Percentiles rank a stretch among this genome's conserved stretches.
These are phyloP conservation scores for Penicillium glabrum DNA, from an alignment of 2,329 filamentous ascomycete species.

Conservation along the genomic window DNA sequence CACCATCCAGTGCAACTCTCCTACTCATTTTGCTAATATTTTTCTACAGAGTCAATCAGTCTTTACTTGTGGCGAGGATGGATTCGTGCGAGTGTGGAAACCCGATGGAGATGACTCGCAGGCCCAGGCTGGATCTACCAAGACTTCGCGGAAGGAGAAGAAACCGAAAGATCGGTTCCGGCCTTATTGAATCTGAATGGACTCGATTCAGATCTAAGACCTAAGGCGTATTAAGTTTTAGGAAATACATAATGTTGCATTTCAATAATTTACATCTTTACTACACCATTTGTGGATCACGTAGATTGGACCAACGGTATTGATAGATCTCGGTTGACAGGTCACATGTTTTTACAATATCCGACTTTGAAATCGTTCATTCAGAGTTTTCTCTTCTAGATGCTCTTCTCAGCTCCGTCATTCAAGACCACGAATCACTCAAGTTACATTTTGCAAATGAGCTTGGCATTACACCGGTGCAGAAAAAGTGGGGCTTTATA, in stretches of 20 bases:
- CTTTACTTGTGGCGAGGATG: constrained; percentile 49
- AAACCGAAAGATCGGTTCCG: constrained; percentile 41
- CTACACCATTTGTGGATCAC: no score
- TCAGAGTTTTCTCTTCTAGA: not conserved
- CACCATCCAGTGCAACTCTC: not conserved
- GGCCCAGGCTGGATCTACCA: constrained; percentile 19
- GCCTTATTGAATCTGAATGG: constrained; percentile 30
- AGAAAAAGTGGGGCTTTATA: not conserved
- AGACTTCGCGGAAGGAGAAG: constrained; percentile 33
- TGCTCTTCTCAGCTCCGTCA: not conserved
- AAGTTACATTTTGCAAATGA: not conserved
- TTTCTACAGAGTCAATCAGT: constrained; percentile 37
- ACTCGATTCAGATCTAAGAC: not conserved
- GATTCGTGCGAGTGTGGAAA: constrained; percentile 42
- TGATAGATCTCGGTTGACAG: no score
- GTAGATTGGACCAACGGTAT: no score
- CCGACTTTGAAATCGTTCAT: no score
- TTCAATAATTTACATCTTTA: no score
- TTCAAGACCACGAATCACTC: not conserved
- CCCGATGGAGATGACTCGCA: constrained; percentile 20
- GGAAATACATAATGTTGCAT: not conserved
- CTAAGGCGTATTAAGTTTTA: not conserved
- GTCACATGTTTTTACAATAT: no score
- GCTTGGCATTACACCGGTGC: no score
- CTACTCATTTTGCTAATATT: not conserved